Conservation (phyloP, 2,329 filamentous ascomycete genomes). For the Meredithiella fracta region DNA sequence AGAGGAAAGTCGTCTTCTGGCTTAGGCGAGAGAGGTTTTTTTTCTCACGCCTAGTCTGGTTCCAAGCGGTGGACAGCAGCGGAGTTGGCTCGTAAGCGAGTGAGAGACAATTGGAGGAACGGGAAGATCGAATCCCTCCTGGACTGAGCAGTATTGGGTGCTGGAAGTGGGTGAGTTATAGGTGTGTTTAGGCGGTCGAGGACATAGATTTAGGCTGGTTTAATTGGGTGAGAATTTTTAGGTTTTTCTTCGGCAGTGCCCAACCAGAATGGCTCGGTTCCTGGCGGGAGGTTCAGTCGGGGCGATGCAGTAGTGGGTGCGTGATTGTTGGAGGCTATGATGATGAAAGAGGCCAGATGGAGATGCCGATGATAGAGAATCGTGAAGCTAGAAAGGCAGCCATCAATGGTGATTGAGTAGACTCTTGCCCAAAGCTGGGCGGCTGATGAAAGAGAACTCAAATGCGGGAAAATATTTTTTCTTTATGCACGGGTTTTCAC, state of each 20-base stretch:
- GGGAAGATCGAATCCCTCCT: neutral
- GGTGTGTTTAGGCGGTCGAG: conserved; percentile 6
- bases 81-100: conserved; percentile 1
- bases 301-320: neutral
- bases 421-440: too few relatives aligned
- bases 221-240: too few relatives aligned
- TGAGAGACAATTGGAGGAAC: neutral
- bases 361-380: neutral
- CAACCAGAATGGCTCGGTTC: neutral
- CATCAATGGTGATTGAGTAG: neutral
- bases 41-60: neutral
- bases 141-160: too few relatives aligned
- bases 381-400: neutral
- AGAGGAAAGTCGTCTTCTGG: neutral
- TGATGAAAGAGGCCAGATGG: too few relatives aligned
- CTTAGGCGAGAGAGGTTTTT: neutral
- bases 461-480: neutral
- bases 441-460: neutral
- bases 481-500: too few relatives aligned
- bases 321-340: too few relatives aligned
- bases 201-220: neutral
- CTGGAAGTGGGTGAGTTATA: neutral
- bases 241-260: neutral
- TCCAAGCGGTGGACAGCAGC: neutral
- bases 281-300: neutral